These are phyloP conservation scores for Thuidium tamariscinum DNA, from an alignment of 225 moss, liverwort and hornwort genomes.

Conservation along the genomic window DNA sequence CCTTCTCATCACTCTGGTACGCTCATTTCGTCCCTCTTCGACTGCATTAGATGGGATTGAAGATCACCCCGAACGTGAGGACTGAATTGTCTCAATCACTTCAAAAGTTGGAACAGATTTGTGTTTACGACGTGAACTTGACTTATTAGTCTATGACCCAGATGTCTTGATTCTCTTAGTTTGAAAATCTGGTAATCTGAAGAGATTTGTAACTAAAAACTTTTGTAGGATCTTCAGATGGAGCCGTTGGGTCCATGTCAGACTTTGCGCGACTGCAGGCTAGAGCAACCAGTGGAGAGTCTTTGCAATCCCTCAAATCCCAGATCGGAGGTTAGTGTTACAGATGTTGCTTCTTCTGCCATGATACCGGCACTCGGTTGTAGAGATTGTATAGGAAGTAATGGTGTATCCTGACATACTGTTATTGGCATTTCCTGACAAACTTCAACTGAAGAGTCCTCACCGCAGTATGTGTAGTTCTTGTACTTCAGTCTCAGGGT, in stretches of 20 bases:
- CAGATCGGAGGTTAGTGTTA: constrained; percentile 19
- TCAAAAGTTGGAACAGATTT: background rate
- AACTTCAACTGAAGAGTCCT: background rate
- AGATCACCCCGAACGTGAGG: background rate
- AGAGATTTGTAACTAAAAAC: background rate
- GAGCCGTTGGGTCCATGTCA: constrained; percentile 23
- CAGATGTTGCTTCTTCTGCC: background rate
- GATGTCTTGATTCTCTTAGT: background rate
- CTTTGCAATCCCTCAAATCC: constrained; percentile 9
- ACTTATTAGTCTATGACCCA: background rate
- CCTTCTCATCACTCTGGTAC: constrained; percentile 27
- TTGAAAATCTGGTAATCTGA: background rate
- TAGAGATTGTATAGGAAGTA: background rate
- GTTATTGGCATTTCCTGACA: background rate
- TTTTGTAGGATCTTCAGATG: constrained; percentile 17
- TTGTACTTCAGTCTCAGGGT: background rate
- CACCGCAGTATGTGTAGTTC: background rate
- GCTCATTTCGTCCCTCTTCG: background rate
- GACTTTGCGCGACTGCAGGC: constrained; percentile 30
- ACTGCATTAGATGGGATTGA: background rate
- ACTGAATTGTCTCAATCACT: background rate
- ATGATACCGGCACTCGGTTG: background rate
- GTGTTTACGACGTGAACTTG: background rate
- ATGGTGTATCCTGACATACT: background rate
- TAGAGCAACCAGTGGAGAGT: constrained; percentile 26